A percentile compares a stretch with the other conserved stretches of the same genome.
Conservation (phyloP, 768 basidiomycete species). For the Pleurotus giganteus region DNA sequence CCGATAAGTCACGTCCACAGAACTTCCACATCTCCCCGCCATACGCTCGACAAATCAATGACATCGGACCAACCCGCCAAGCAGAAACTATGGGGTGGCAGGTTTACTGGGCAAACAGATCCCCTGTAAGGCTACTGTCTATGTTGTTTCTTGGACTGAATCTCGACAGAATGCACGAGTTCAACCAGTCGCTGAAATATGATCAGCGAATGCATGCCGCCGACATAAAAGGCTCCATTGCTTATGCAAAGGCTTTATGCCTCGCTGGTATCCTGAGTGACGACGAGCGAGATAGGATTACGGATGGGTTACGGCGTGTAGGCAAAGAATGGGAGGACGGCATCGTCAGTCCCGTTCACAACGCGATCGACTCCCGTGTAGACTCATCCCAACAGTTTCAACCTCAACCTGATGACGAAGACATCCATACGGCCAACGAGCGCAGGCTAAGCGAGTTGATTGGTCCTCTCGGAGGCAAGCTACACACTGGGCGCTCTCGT, state of each 20-base stretch:
- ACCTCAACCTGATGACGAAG: constrained; percentile 86
- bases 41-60: constrained; percentile 7
- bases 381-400: constrained; percentile 52
- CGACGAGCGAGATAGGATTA: constrained; percentile 72
- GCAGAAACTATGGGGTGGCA: constrained; percentile 85
- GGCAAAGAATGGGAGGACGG: constrained; percentile 84
- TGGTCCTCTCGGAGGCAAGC: constrained; percentile 88
- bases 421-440: constrained; percentile 99
- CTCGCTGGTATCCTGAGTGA: constrained; percentile 77
- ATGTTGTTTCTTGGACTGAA: constrained; percentile 12
- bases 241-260: constrained; percentile 86
- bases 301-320: constrained; percentile 72
- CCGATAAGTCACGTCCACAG: background rate
- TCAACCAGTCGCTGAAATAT: constrained; percentile 94
- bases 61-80: constrained; percentile 46
- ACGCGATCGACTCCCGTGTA: background rate
- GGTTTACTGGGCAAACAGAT: constrained; percentile 88
- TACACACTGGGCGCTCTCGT: constrained; percentile 95
- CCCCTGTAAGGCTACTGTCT: constrained; percentile 56
- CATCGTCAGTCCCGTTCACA: constrained; percentile 44
- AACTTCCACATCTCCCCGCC: background rate
- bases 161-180: constrained; percentile 83
- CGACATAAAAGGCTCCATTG: constrained; percentile 93
- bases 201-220: constrained; percentile 92
- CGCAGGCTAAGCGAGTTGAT: constrained; percentile 91